A percentile compares a stretch with the other conserved stretches of the same genome.
phyloP scores from a whole-genome alignment of 2,329 filamentous ascomycete genomes.

The Pseudodiploospora longispora region DNA sequence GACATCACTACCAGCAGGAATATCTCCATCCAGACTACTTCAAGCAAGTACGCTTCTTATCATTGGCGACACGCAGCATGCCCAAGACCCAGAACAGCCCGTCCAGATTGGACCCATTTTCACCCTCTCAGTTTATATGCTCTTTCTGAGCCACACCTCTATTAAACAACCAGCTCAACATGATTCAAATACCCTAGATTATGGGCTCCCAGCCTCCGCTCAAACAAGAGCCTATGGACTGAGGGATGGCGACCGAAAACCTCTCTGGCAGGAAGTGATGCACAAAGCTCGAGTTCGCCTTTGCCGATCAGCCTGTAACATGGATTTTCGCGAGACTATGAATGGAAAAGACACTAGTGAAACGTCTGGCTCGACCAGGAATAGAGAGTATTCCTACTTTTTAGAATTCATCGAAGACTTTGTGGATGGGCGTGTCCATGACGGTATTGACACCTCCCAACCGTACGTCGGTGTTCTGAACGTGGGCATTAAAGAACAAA shows the following conservation, averaged over 20 bases:
- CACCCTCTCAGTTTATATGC: conserved; percentile 84
- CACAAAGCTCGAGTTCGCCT: conserved; percentile 86
- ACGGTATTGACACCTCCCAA: conserved; percentile 24
- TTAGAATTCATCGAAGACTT: conserved; percentile 77
- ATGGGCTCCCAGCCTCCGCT: background rate
- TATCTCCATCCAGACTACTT: conserved; percentile 82
- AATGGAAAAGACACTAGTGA: background rate
- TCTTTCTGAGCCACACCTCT: conserved; percentile 72
- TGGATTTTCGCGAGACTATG: background rate
- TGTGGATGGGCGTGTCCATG: conserved; percentile 47
- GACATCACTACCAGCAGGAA: conserved; percentile 67
- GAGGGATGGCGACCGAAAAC: conserved; percentile 41
- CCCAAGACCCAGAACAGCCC: conserved; percentile 50
- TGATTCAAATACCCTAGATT: no score
- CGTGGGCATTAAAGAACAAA: conserved; percentile 43
- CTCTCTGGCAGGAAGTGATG: conserved; percentile 93
- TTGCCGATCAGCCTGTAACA: conserved; percentile 50
- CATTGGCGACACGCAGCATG: conserved; percentile 77
- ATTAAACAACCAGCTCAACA: background rate
- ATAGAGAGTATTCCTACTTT: conserved; percentile 60
- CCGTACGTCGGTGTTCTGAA: conserved; percentile 33
- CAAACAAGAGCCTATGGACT: conserved; percentile 17
- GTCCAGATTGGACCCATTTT: conserved; percentile 86
- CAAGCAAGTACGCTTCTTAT: conserved; percentile 91
- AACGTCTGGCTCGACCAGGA: no score